These are phyloP conservation scores for Yamadazyma phyllophila DNA, from an alignment of 805 yeast genomes.

Conservation along the genomic window DNA sequence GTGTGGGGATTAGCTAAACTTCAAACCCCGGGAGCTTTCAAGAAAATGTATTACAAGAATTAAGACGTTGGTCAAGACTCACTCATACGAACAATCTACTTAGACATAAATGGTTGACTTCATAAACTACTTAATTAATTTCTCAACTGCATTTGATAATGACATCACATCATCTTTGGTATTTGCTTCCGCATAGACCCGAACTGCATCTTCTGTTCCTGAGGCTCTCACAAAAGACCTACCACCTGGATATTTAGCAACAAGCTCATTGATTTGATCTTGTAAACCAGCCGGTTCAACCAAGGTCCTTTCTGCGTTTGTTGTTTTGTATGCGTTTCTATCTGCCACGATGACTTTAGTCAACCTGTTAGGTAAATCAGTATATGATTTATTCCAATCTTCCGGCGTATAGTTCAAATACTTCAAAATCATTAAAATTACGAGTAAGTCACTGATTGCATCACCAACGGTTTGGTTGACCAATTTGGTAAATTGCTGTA, in stretches of 20 bases:
- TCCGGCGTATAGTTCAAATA: slow-evolving; percentile 57
- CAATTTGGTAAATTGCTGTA: slow-evolving; percentile 61
- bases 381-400: slow-evolving; percentile 74
- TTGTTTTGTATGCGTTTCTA: slow-evolving; percentile 73
- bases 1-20: slow-evolving; percentile 62
- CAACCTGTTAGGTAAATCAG: slow-evolving; percentile 83
- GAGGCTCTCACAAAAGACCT: slow-evolving; percentile 95
- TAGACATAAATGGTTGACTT: no score
- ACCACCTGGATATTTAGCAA: slow-evolving; percentile 54
- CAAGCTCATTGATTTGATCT: slow-evolving; percentile 61
- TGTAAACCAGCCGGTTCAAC: slow-evolving; percentile 79
- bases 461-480: slow-evolving; percentile 99
- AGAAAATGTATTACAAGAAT: slow-evolving; percentile 38
- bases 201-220: slow-evolving; percentile 96
- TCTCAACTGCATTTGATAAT: slow-evolving; percentile 22
- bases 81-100: no score
- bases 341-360: slow-evolving; percentile 82
- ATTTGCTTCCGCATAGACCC: slow-evolving; percentile 90
- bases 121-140: slow-evolving; percentile 20
- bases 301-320: slow-evolving; percentile 85
- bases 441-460: slow-evolving; percentile 87
- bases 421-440: slow-evolving; percentile 64
- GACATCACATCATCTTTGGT: slow-evolving; percentile 30
- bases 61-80: neutral
- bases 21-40: slow-evolving; percentile 78